Percentiles rank a stretch among this genome's conserved stretches.
Conservation (phyloP, 1,139 yeast species). For the Candida glucosophila region DNA sequence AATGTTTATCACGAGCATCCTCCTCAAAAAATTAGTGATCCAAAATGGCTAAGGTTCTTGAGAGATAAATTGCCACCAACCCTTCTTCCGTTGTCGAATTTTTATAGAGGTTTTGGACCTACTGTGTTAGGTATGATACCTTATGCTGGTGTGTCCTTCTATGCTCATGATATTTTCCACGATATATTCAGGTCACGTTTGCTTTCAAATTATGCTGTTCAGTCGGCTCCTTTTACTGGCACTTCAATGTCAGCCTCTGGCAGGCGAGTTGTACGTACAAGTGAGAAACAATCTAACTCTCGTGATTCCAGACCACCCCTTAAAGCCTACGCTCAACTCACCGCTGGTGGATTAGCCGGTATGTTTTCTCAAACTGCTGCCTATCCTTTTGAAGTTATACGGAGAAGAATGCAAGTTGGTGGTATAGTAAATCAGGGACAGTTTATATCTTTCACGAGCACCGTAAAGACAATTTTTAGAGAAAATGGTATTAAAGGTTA, state of each 20-base stretch:
- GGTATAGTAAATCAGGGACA: conserved; percentile 65
- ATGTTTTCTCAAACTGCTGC: conserved; percentile 94
- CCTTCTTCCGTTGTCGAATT: conserved; percentile 49
- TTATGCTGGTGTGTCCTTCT: conserved; percentile 94
- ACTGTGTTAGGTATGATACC: conserved; percentile 95
- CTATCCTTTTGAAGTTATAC: conserved; percentile 90
- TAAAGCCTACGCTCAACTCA: conserved; percentile 82
- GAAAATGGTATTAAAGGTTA: conserved; percentile 81
- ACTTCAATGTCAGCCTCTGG: background rate
- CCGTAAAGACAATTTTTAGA: conserved; percentile 49
- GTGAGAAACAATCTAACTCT: conserved; percentile 20
- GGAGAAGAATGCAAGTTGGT: conserved; percentile 95
- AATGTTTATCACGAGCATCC: conserved; percentile 61
- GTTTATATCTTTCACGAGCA: conserved; percentile 44
- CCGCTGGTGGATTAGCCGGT: conserved; percentile 95
- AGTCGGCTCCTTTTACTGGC: conserved; percentile 3
- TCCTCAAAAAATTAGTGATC: conserved; percentile 27
- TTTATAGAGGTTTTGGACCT: conserved; percentile 91
- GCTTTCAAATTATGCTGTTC: conserved; percentile 52
- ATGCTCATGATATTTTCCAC: conserved; percentile 86
- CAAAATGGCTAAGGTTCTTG: conserved; percentile 27
- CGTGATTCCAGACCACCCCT: conserved; percentile 59
- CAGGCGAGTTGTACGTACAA: conserved; percentile 11
- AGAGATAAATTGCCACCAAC: conserved; percentile 26
- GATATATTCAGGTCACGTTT: conserved; percentile 63